Evolutionary conservation across 768 basidiomycete species (phyloP), one percentile per base, ranked within the genome.

Genomic region (Russula dissimulans): DNA sequence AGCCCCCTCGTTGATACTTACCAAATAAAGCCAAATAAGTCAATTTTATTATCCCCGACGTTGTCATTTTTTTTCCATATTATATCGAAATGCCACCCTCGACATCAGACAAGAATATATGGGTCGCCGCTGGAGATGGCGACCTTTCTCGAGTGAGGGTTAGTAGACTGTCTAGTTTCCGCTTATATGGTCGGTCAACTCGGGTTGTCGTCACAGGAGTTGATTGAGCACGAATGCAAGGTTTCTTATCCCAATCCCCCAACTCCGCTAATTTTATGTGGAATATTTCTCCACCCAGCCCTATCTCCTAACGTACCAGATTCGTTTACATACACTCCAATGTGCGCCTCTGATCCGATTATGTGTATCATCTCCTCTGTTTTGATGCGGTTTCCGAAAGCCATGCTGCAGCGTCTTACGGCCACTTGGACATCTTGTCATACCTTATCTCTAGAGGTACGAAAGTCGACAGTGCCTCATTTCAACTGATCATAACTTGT

Each of bases 381-480:
- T 32, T 22, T 66, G 52, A 55, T 65, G 57, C 63, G 47, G 43
- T n/a, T 50, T 22, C 57, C 45, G 5, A 8, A 63, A 91, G 88
- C 85, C 93, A 97, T 73, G 94, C 94, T 17, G 93, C 94, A 14
- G 93, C 94, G 1, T 95, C 93, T 1, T 97, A 95, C 68, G 90
- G 84, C 17, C 93, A 93, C 34, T 70, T 88, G 9, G 73, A 86
- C 49, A 71, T 94, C 44, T 75, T 97, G 38, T 78, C 83, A 14
- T 95, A 91, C 73, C 82, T 97, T 58, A 75, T 93, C 58, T 81
- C 83, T 14, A 78, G 77, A 70, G 89, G 89, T 86, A 55, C 48
- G 69, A 63, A 51, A 54, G 46, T 54, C 55, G 15, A 59, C 42
- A 26, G 22, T 11, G 52, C 12, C 34, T 39, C 53, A 50, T 42